These are phyloP conservation scores for Sporisorium exsertum DNA, from an alignment of 1,284 basidiomycete genomes.

Conservation along the genomic window DNA sequence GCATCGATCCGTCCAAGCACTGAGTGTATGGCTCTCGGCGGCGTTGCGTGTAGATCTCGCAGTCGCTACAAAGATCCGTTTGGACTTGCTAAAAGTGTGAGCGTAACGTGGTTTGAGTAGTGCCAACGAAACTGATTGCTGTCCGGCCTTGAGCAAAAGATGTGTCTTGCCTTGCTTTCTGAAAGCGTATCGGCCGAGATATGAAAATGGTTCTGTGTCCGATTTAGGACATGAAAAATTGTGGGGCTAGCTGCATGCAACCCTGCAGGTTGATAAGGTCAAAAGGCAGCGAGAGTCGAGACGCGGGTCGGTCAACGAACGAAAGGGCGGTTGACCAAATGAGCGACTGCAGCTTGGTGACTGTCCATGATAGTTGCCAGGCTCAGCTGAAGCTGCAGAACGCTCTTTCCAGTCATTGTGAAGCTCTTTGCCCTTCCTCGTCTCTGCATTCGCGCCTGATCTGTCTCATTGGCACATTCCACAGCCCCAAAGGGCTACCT, in stretches of 20 bases:
- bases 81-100: neutral
- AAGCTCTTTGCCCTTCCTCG: neutral
- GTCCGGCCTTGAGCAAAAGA: no score
- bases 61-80: neutral
- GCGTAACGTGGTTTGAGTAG: no score
- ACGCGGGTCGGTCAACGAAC: neutral
- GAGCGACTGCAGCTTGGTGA: no score
- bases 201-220: neutral
- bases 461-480: neutral
- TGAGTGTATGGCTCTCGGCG: neutral
- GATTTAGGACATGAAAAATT: slow-evolving; percentile 10
- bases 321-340: neutral
- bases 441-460: neutral
- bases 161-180: neutral
- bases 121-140: no score
- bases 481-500: neutral
- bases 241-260: slow-evolving; percentile 35
- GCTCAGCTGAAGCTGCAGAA: slow-evolving; percentile 23
- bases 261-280: slow-evolving; percentile 26
- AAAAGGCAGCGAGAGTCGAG: neutral
- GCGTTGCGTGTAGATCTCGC: neutral
- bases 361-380: neutral
- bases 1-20: no score
- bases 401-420: neutral
- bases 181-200: slow-evolving; percentile 8